Evolutionary conservation across 768 basidiomycete genomes (phyloP), one percentile per base, ranked within the genome.

Genomic region (Amyloporia xantha): DNA sequence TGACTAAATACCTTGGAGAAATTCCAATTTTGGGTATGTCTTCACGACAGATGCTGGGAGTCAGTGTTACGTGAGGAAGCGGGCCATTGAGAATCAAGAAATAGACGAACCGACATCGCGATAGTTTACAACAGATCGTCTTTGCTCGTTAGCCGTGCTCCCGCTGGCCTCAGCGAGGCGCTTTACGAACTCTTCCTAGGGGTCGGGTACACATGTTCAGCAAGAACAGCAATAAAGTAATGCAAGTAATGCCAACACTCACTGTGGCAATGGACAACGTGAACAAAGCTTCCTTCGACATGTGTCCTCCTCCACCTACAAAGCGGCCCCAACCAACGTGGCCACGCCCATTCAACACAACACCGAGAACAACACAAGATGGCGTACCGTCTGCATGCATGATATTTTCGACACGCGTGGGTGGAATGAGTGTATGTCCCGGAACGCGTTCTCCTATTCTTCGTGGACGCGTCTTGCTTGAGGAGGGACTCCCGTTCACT

Each of bases 101-200:
- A 33, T 50, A 20, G 41, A 66, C 79, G 49, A 53, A 91, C 90
- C 83, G 74, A 91, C 77, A 62, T 93, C 88, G 35, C 74, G 71
- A 54, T 91, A 88, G 46, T 77, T 74, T 10, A 91, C 70, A 19
- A 67, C 71, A 48, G 71, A 76, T 51, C 86, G 74, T 50, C 74
- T 72, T 43, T 81, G 77, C 15, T 73, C 69, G 50, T 69, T 69
- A 9, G 87, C 86, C 59, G 83, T 78, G 42, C 74, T 74, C 50
- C 85, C 79, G 11, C 83, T 86, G 21, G 82, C 81, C 62, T 79
- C 77, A 15, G 79, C 74, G 60, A 91, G 72, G 42, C 81, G 76
- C 64, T 87, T 86, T 48, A 92, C 77, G 62, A 91, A 92, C 60
- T 91, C 86, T 68, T 93, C 90, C 91, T 93, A 60, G 28, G 26